These are phyloP conservation scores for Penicillium macrosclerotiorum DNA, from an alignment of 495 filamentous ascomycete species.

Conservation along the genomic window DNA sequence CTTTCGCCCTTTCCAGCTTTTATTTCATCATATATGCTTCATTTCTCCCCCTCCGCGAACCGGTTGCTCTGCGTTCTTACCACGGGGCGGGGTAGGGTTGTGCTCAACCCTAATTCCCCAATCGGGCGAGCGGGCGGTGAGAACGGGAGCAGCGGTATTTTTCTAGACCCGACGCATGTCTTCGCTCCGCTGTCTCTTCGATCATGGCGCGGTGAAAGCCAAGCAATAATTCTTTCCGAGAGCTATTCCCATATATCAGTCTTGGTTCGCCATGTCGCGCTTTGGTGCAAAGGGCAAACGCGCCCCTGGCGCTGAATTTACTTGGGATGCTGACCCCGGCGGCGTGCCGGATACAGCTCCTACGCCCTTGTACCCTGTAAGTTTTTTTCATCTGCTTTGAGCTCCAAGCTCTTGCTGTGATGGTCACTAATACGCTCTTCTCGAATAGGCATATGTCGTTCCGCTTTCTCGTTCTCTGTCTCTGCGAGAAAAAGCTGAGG, in stretches of 20 bases:
- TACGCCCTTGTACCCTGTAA: constrained; percentile 44
- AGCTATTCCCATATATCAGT: not conserved
- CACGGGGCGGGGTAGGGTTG: constrained; percentile 7
- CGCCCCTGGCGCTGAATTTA: constrained; percentile 42
- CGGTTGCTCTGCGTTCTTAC: constrained; percentile 8
- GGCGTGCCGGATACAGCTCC: constrained; percentile 42
- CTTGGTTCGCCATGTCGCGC: constrained; percentile 32
- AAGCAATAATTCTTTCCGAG: not conserved
- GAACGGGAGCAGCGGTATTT: constrained; percentile 11
- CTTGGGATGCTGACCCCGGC: constrained; percentile 38
- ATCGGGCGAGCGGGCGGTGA: constrained; percentile 13
- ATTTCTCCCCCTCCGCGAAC: not conserved
- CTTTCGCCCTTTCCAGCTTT: no score
- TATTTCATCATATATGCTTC: no score
- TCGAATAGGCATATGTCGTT: constrained; percentile 44
- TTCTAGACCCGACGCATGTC: constrained; percentile 7
- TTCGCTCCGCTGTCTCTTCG: not conserved
- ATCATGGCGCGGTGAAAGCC: constrained; percentile 13
- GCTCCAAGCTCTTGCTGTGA: no score
- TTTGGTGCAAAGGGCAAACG: constrained; percentile 39
- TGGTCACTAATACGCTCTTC: no score
- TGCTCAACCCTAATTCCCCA: constrained; percentile 19
- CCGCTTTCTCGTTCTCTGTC: constrained; percentile 33
- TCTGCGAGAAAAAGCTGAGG: constrained; percentile 33
- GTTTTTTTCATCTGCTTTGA: constrained; percentile 9